phyloP scores from a whole-genome alignment of 2,329 filamentous ascomycete species.

The Leptographium flavum region DNA sequence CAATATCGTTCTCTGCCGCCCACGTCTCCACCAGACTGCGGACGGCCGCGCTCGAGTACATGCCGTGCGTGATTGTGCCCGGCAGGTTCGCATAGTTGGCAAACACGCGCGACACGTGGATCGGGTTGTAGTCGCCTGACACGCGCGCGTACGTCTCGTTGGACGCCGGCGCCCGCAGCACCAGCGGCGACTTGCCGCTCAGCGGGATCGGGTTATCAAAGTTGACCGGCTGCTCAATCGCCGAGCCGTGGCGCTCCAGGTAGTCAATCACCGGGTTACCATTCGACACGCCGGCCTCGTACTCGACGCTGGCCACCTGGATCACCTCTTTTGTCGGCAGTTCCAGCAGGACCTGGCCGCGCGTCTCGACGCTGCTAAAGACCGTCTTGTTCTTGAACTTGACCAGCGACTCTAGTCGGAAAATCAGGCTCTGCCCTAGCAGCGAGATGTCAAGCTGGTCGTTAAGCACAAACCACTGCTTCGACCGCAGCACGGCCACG shows the following conservation, averaged over 20 bases:
- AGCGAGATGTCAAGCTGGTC: slow-evolving; percentile 60
- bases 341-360: slow-evolving; percentile 85
- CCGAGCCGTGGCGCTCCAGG: slow-evolving; percentile 76
- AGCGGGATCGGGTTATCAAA: slow-evolving; percentile 97
- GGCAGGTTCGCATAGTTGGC: slow-evolving; percentile 89
- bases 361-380: slow-evolving; percentile 82
- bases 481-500: slow-evolving; percentile 83
- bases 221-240: slow-evolving; percentile 88
- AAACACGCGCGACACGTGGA: slow-evolving; percentile 95
- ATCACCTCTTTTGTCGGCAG: slow-evolving; percentile 94
- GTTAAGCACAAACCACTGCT: slow-evolving; percentile 94
- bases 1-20: slow-evolving; percentile 97
- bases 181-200: slow-evolving; percentile 78
- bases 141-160: slow-evolving; percentile 98
- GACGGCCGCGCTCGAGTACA: slow-evolving; percentile 97
- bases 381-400: slow-evolving; percentile 91
- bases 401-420: slow-evolving; percentile 84
- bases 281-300: slow-evolving; percentile 79
- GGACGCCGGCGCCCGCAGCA: slow-evolving; percentile 79
- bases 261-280: slow-evolving; percentile 97
- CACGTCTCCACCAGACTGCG: slow-evolving; percentile 94
- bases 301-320: slow-evolving; percentile 93
- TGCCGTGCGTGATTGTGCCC: slow-evolving; percentile 95
- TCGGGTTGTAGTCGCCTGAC: slow-evolving; percentile 96
- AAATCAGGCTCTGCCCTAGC: slow-evolving; percentile 83